Evolutionary conservation across 257 asterid genomes (phyloP).

Genomic region (Echites panduratus): DNA sequence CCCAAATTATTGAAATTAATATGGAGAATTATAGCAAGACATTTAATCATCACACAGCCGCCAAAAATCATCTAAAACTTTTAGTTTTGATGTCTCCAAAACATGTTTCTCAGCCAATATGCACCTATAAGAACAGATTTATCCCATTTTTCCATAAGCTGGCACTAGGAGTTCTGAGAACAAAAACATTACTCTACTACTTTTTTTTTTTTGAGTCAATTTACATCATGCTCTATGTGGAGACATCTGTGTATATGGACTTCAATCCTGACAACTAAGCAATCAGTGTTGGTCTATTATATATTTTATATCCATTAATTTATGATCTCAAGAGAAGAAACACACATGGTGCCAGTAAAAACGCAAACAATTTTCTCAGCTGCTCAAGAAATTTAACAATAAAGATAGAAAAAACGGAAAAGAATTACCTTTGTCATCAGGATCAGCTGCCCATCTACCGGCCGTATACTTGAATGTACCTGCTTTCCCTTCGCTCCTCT

Average conservation of each 20-base stretch:
- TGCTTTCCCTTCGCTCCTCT: constrained; percentile 86
- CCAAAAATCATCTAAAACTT: neutral
- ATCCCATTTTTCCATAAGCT: neutral
- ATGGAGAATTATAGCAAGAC: neutral
- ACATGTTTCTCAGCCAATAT: neutral
- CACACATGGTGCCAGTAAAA: neutral
- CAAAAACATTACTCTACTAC: neutral
- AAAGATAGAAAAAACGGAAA: neutral
- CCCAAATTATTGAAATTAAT: neutral
- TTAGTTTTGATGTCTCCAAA: neutral
- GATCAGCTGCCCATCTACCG: constrained; percentile 86
- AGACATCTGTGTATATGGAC: neutral
- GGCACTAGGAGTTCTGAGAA: neutral
- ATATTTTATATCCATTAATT: neutral
- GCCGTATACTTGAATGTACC: constrained; percentile 80
- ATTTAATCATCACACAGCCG: neutral
- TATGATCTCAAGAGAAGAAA: neutral
- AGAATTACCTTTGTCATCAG: constrained; percentile 70
- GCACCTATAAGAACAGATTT: too few relatives aligned
- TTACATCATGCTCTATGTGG: too few relatives aligned
- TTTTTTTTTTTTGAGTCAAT: too few relatives aligned
- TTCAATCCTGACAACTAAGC: neutral
- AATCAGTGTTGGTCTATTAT: neutral
- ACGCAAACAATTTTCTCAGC: neutral
- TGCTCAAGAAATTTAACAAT: neutral